Percentiles rank a stretch among this genome's conserved stretches.
phyloP scores from a whole-genome alignment of 345 rosid genomes.

The Punica granatum region DNA sequence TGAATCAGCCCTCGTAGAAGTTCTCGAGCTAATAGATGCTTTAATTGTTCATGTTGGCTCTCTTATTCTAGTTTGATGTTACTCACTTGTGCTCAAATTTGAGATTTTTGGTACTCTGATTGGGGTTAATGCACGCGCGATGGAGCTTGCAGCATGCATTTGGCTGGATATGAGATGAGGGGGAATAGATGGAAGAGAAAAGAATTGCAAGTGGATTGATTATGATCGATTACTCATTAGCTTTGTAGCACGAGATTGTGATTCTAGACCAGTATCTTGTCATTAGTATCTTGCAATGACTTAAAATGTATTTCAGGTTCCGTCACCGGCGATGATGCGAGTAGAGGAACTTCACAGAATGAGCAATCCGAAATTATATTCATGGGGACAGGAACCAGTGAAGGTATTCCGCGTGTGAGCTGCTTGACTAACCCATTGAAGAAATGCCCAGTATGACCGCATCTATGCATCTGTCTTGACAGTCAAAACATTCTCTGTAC shows the following conservation, averaged over 20 bases:
- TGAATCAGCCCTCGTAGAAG: background rate
- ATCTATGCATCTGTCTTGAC: conserved; percentile 6
- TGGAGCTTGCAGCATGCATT: conserved; percentile 10
- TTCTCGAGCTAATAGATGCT: background rate
- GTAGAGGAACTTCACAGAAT: conserved; percentile 14
- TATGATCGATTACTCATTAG: too few relatives aligned
- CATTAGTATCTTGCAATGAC: background rate
- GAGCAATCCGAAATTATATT: conserved; percentile 68
- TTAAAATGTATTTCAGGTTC: conserved; percentile 1
- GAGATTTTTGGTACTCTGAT: background rate
- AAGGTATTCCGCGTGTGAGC: conserved; percentile 93
- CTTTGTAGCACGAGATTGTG: background rate
- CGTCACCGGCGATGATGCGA: conserved; percentile 21
- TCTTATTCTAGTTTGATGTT: background rate
- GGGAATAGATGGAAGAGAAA: background rate
- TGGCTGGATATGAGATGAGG: conserved; percentile 19
- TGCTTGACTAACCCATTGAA: conserved; percentile 73
- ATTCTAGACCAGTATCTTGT: background rate
- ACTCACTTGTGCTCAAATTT: background rate
- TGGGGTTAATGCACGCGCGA: too few relatives aligned
- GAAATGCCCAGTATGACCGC: conserved; percentile 60
- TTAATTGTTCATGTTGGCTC: background rate
- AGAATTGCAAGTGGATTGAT: background rate
- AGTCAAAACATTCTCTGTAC: background rate
- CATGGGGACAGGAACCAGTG: conserved; percentile 90